These are phyloP conservation scores for Metroxylon sagu DNA, from an alignment of 176 grass and related monocot species.

Conservation along the genomic window DNA sequence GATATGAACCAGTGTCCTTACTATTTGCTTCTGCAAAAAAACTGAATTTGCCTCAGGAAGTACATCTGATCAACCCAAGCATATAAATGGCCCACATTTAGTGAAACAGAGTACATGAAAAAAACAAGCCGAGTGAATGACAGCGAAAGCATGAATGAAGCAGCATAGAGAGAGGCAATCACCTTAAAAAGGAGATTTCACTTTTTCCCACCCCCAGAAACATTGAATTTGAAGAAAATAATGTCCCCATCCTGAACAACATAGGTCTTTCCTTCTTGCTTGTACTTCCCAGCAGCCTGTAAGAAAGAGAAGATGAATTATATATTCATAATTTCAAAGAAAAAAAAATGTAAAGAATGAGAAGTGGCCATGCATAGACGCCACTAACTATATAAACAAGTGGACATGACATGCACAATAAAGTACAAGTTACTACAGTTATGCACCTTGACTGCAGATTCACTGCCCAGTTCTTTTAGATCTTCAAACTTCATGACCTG, in stretches of 20 bases:
- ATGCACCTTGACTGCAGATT: conserved; percentile 86
- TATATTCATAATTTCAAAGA: too few relatives aligned
- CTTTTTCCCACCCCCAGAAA: conserved; percentile 94
- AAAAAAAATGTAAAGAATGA: too few relatives aligned
- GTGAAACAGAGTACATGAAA: too few relatives aligned
- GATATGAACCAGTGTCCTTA: too few relatives aligned
- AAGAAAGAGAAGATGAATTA: conserved; percentile 6
- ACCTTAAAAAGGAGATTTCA: conserved; percentile 19
- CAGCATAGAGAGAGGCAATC: neutral
- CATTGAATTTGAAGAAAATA: conserved; percentile 98
- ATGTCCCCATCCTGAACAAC: conserved; percentile 92
- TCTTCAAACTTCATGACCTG: conserved; percentile 99
- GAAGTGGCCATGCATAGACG: too few relatives aligned
- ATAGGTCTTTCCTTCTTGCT: conserved; percentile 96
- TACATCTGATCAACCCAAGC: too few relatives aligned
- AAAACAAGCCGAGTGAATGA: too few relatives aligned
- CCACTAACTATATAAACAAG: neutral
- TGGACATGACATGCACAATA: neutral
- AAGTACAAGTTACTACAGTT: neutral
- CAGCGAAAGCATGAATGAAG: too few relatives aligned
- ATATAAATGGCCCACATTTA: too few relatives aligned
- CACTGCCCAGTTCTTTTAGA: conserved; percentile 75
- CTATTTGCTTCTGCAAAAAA: too few relatives aligned
- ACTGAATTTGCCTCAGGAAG: too few relatives aligned
- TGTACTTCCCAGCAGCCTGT: conserved; percentile 93